phyloP scores from a whole-genome alignment of 139 green algal species.

The Tetratostichococcus sp. region DNA sequence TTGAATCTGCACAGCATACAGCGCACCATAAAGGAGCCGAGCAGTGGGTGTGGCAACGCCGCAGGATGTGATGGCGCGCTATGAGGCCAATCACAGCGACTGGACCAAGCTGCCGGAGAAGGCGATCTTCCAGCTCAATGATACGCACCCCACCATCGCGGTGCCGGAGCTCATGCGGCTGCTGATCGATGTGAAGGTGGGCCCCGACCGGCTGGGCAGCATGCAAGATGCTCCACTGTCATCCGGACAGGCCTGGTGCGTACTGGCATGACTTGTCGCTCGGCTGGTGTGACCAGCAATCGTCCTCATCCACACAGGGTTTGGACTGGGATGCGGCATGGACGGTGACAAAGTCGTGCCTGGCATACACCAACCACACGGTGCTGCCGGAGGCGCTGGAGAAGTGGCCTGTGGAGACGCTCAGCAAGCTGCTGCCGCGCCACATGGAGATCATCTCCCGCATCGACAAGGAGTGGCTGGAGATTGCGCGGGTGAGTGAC shows the following conservation, averaged over 20 bases:
- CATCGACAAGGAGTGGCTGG: slow-evolving; percentile 55
- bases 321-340: slow-evolving; percentile 84
- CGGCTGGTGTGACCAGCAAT: too few relatives aligned
- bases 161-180: slow-evolving; percentile 96
- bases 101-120: slow-evolving; percentile 69
- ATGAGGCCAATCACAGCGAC: slow-evolving; percentile 60
- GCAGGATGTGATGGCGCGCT: slow-evolving; percentile 64
- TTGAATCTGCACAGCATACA: too few relatives aligned
- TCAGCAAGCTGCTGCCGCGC: slow-evolving; percentile 93
- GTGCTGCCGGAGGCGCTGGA: slow-evolving; percentile 97
- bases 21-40: too few relatives aligned
- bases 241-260: too few relatives aligned
- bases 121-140: slow-evolving; percentile 95
- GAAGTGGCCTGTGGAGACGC: slow-evolving; percentile 90
- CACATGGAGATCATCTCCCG: slow-evolving; percentile 95
- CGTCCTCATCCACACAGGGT: too few relatives aligned
- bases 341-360: slow-evolving; percentile 73
- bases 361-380: slow-evolving; percentile 99
- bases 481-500: neutral
- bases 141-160: slow-evolving; percentile 97
- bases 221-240: too few relatives aligned
- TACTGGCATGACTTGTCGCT: too few relatives aligned
- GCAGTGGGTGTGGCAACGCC: neutral
- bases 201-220: too few relatives aligned
- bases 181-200: slow-evolving; percentile 85